Base-by-base conservation (phyloP, 495 filamentous ascomycete genomes). In the Paragyromitra xinjiangensis region DNA sequence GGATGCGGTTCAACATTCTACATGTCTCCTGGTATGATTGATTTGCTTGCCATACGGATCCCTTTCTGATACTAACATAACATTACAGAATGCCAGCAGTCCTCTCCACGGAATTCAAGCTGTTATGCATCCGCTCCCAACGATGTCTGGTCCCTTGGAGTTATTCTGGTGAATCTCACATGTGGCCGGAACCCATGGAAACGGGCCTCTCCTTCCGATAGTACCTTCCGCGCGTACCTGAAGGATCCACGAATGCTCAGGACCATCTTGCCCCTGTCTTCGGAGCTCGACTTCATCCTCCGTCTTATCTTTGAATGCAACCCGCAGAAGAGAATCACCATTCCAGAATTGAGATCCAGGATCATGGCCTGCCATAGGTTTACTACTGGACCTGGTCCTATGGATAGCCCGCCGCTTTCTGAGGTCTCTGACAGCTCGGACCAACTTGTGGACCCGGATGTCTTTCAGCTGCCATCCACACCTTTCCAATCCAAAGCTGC, bases 151-250 rank as follows among this genome's bases (percentile, higher is more conserved):
- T 95, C 93, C 83, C 88, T 99, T 56, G 95, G 95, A 67, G 95
- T 99, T 12, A 96, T 99, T 84, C 87, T 99, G 73, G 93, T 99
- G 73, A 99, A 99, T 84, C 88, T 99, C 70, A 96, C 94, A 73
- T 98, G 95, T 87, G 95, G 95, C 82, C 92, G 96, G 79, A 99
- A 99, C 85, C 95, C 95, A 76, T 99, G 95, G 95, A 98, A 97
- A 85, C 90, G 94, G 74, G 96, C 95, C 66, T 96, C 92, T 11
- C 84, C 90, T 77, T 93, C 97, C 82, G 96, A 99, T 84, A 93
- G 94, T 77, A 98, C 96, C 29, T 99, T 97, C 88, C 90, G 91
- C 82, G 95, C 95, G 42, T 99, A 92, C 83, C 86, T 92, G 75
- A 91, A 91, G 86, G 93, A 94, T 83, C 90, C 89, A 51, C 91